phyloP scores from a whole-genome alignment of 345 rosid species.

The Brassica nigra region DNA sequence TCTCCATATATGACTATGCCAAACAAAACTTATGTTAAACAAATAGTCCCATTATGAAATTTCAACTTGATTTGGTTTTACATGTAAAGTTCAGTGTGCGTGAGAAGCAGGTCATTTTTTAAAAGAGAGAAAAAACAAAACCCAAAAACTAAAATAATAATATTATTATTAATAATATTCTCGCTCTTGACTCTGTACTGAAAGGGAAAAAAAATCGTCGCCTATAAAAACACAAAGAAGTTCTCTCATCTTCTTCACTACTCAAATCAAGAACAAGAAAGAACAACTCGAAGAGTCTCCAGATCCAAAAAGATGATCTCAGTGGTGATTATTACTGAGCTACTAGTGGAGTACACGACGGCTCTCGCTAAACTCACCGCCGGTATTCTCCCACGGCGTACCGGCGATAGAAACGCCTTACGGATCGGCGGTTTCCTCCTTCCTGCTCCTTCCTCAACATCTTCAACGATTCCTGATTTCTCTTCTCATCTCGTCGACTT shows the following conservation, averaged over 20 bases:
- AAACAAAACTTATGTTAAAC: not conserved
- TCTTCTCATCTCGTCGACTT: slow-evolving; percentile 42
- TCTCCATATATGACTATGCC: not conserved
- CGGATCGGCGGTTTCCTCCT: slow-evolving; percentile 29
- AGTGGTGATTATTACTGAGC: slow-evolving; percentile 52
- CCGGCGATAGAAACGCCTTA: slow-evolving; percentile 28
- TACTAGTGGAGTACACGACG: slow-evolving; percentile 54
- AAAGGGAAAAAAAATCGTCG: not conserved
- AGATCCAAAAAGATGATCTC: slow-evolving; percentile 41
- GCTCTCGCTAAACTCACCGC: slow-evolving; percentile 53
- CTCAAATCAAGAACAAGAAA: not conserved
- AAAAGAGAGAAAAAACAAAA: not conserved
- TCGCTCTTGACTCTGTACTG: not conserved
- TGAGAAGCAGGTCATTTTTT: not conserved
- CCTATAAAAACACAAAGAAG: slow-evolving; percentile 18
- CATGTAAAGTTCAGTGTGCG: not conserved
- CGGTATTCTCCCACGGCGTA: slow-evolving; percentile 40
- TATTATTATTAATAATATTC: not conserved
- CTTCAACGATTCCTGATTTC: slow-evolving; percentile 35
- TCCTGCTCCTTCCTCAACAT: slow-evolving; percentile 22
- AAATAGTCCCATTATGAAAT: not conserved
- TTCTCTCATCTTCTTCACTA: slow-evolving; percentile 20
- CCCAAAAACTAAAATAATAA: not conserved
- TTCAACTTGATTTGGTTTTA: not conserved
- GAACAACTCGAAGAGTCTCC: not conserved